Conservation (phyloP, 257 asterid genomes). For the Schizonepeta tenuifolia region DNA sequence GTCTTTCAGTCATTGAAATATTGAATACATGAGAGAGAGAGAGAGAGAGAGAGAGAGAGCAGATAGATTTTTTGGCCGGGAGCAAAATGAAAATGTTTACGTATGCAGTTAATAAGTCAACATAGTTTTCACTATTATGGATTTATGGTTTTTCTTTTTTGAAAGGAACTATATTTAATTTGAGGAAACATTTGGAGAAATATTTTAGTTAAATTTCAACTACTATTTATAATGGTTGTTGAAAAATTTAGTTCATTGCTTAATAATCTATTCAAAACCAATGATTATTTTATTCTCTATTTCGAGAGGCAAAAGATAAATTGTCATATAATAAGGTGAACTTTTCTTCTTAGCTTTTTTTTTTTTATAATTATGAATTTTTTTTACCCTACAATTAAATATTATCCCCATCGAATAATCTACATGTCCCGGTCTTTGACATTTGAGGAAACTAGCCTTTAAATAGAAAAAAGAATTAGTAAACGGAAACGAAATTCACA, state of each 20-base stretch:
- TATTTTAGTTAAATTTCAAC: neutral
- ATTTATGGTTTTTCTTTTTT: neutral
- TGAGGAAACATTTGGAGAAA: neutral
- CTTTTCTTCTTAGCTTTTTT: neutral
- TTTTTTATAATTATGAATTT: neutral
- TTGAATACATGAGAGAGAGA: neutral
- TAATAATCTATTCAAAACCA: neutral
- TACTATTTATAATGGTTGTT: neutral
- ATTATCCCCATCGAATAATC: neutral
- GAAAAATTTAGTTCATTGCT: neutral
- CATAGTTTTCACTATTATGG: constrained; percentile 22
- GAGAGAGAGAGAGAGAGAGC: constrained; percentile 7
- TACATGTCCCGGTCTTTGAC: neutral
- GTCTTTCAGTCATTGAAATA: constrained; percentile 28
- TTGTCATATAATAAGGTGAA: neutral
- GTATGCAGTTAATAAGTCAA: constrained; percentile 28
- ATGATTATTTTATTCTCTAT: too few relatives aligned
- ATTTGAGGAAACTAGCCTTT: neutral
- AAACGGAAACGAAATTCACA: neutral
- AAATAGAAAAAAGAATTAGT: neutral
- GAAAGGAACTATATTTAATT: neutral
- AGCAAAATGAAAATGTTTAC: constrained; percentile 7
- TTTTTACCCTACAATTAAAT: neutral
- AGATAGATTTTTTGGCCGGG: constrained; percentile 9
- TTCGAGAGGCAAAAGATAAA: too few relatives aligned